Conservation (phyloP, 768 basidiomycete genomes). For the Ramaria sp. region DNA sequence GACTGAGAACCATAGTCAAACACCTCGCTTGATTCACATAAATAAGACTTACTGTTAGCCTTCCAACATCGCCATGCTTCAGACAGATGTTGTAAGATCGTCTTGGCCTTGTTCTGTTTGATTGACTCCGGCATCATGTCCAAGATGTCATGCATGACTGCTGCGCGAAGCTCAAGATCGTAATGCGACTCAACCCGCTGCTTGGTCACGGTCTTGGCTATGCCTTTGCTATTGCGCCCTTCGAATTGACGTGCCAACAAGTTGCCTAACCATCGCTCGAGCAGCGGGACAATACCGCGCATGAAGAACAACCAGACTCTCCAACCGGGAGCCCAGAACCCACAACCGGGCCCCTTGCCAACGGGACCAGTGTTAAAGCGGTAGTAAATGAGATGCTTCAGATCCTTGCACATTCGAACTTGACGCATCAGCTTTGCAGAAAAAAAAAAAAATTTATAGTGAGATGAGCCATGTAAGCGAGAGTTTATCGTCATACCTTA, state of each 20-base stretch:
- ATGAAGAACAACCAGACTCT: constrained; percentile 99
- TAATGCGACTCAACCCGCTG: constrained; percentile 99
- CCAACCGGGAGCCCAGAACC: constrained; percentile 99
- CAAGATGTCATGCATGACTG: constrained; percentile 99
- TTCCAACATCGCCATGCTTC: constrained; percentile 99
- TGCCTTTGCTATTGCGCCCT: constrained; percentile 91
- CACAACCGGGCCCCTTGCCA: constrained; percentile 96
- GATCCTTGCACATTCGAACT: constrained; percentile 98
- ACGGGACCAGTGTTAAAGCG: constrained; percentile 99
- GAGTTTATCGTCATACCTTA: constrained; percentile 45
- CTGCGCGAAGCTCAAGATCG: constrained; percentile 92
- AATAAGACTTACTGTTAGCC: constrained; percentile 57
- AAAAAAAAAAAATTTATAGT: too few relatives aligned
- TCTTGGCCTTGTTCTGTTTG: constrained; percentile 99
- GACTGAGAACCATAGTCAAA: constrained; percentile 32
- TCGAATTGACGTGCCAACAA: constrained; percentile 97
- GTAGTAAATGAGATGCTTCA: constrained; percentile 97
- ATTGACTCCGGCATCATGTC: constrained; percentile 99
- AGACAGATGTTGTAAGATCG: constrained; percentile 93
- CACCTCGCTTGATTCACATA: not conserved
- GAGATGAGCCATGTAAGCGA: not conserved
- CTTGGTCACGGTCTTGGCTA: constrained; percentile 98
- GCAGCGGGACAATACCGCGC: constrained; percentile 94
- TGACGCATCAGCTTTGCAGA: constrained; percentile 81
- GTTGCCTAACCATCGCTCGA: constrained; percentile 98